A percentile compares a stretch with the other conserved stretches of the same genome.
Evolutionary conservation across 768 basidiomycete species (phyloP).

Genomic region (Mycena olivaceomarginata): DNA sequence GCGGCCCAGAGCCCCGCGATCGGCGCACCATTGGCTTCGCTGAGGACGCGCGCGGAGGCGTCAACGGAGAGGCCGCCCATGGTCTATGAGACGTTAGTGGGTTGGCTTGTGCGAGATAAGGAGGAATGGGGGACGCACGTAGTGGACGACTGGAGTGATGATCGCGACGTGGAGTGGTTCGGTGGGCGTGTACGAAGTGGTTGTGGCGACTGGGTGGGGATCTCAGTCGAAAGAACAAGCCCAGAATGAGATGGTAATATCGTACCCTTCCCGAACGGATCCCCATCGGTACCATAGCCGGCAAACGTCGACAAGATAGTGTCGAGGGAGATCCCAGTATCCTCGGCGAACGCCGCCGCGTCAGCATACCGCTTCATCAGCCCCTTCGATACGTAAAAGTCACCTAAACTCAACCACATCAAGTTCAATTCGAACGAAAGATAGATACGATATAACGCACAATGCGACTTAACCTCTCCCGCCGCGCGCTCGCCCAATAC

Average conservation of each 20-base stretch:
- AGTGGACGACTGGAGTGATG: slow-evolving; percentile 53
- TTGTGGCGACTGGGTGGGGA: slow-evolving; percentile 10
- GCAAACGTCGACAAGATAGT: slow-evolving; percentile 40
- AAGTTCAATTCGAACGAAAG: not conserved
- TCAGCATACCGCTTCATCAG: slow-evolving; percentile 47
- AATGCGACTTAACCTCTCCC: slow-evolving; percentile 47
- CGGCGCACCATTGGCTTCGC: slow-evolving; percentile 24
- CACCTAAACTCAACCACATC: slow-evolving; percentile 31
- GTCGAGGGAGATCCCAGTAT: slow-evolving; percentile 37
- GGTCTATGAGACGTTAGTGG: slow-evolving; percentile 31
- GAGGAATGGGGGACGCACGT: slow-evolving; percentile 39
- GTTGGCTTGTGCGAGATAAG: not conserved
- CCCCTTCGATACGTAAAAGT: slow-evolving; percentile 50
- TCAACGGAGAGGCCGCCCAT: slow-evolving; percentile 50
- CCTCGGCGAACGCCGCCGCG: slow-evolving; percentile 32
- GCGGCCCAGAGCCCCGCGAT: slow-evolving; percentile 50
- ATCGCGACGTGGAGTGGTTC: slow-evolving; percentile 48
- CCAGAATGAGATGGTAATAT: too few species aligned
- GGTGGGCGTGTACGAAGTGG: slow-evolving; percentile 36
- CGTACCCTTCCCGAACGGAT: slow-evolving; percentile 25
- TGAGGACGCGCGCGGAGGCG: slow-evolving; percentile 45
- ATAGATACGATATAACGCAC: slow-evolving; percentile 25
- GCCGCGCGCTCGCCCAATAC: slow-evolving; percentile 38
- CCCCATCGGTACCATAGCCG: too few species aligned
- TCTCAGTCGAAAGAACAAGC: too few species aligned